Evolutionary conservation across 352 stramenopile genomes (phyloP), one percentile per base, ranked within the genome.

Genomic region (Pythium sp.): DNA sequence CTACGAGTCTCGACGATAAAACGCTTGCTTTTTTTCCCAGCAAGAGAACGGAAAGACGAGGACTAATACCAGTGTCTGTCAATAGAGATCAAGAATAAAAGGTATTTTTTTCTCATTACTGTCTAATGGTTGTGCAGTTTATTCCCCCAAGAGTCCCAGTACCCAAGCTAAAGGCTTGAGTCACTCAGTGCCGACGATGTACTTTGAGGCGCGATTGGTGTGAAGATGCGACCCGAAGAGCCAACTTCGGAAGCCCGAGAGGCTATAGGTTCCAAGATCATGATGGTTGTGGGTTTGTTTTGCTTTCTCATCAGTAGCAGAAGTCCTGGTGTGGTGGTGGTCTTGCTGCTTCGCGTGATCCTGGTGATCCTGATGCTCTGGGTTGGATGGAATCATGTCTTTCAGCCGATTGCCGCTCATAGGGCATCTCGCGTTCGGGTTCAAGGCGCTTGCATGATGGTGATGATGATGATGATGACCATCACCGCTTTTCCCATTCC

Each of bases 1-100:
- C 26, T 93, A 87, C 62, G 69, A 77, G 22, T 18, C 46, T 32
- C 69, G 72, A 18, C 62, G 51, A 72, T 68, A 67, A 51, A 51
- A 18, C 18, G 6, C 43, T 9, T 51, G 15, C 43, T 46, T 46
- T 46, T 46, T 22, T 51, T 51, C 18, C 18, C 15, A 22, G 43
- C 43, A 51, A 51, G 55, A 62, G 36, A 62, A 49, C 3, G 7
- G 11, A 2, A 14, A 14, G 22, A 15, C 11, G 20, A 64, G 6
- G 36, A 28, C n/a, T 36, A 15, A 22, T n/a, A 56, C 4, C 28
- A 47, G 18, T 11, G 8, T 14, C 5, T 32, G 30, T 49, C 56
- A 49, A 62, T 62, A 62, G 56, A 62, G 56, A 32, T 62, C 30
- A 62, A 62, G 30, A 62, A 62, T 22, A 15, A 20, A 36, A 61